phyloP scores from a whole-genome alignment of 148 eudicot species.

The Drosera capensis region DNA sequence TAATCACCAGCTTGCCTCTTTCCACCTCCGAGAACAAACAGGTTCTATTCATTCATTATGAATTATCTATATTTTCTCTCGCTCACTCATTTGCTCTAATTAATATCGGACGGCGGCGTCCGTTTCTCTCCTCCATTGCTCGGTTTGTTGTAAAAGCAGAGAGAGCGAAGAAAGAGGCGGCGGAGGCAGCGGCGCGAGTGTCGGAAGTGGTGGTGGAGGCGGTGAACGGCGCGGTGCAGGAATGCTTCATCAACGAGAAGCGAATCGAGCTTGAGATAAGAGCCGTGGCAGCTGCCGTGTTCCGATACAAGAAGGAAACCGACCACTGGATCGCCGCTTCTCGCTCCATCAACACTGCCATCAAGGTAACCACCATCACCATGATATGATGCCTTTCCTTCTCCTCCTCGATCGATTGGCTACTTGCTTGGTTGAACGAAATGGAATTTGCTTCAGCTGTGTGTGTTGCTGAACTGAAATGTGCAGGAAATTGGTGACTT shows the following conservation, averaged over 20 bases:
- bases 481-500: constrained; percentile 78
- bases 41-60: constrained; percentile 8
- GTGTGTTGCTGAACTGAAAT: too few species aligned
- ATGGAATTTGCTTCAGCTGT: too few species aligned
- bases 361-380: too few species aligned
- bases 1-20: constrained; percentile 25
- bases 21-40: constrained; percentile 24
- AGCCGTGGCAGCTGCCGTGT: constrained; percentile 33
- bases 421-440: background rate
- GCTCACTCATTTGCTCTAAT: too few species aligned
- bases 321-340: constrained; percentile 82
- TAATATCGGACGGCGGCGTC: too few species aligned
- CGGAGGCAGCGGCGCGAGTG: constrained; percentile 35
- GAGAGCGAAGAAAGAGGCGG: constrained; percentile 59
- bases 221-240: constrained; percentile 73
- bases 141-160: constrained; percentile 19
- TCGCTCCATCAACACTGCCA: constrained; percentile 49
- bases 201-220: constrained; percentile 58
- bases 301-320: constrained; percentile 60
- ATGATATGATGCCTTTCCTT: background rate
- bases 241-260: constrained; percentile 62
- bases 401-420: background rate
- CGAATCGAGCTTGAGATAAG: constrained; percentile 68
- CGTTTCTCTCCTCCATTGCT: background rate
- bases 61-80: background rate